Base-by-base conservation (phyloP, 176 grass and related monocot species). In the Otatea glauca region DNA sequence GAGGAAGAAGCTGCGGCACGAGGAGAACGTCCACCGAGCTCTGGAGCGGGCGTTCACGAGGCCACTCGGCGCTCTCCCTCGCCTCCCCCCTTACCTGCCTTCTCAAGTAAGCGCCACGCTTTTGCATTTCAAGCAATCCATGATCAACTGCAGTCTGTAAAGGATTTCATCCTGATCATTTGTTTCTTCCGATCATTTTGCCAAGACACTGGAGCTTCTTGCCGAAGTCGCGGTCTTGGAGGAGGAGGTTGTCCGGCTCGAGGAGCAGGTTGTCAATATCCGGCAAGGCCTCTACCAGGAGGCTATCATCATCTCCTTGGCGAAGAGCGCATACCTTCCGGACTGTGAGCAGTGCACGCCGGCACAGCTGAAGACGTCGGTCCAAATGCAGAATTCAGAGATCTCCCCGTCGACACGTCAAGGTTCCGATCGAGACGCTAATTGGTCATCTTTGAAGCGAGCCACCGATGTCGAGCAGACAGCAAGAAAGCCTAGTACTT, bases 1-100 rank as follows among this genome's bases (percentile, higher is more conserved):
- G 63, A 94, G 75, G 81, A 97, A 91, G 86, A 94, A 92, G 87
- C 88, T 97, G 14, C 86, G 94, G 69, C 90, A 94, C 81, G 94
- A 97, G 88, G 94, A 97, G 81, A 92, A 92, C 84, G 88, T 97
- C 62, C 94, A 97, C 87, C 86, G 92, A 88, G 94, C 94, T 50
- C 86, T 97, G 66, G 92, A 92, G 78, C 86, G 94, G 11, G 94
- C 94, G 48, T 94, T 97, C 82, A 97, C 92, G 60, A 85, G 94
- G 76, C 92, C 94, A 11, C 86, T 92, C 3, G 94, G 94, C 37
- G 92, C 90, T 48, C 90, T 97, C 14, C 94, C 94, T 86, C 94
- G 94, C n/a, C 94, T 97, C 1, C 92, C 94, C 6, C 92, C 94
- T 66, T 97, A 91, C 77, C 86, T 97, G 25, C 92, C 94, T 59